Percentiles rank a stretch among this genome's conserved stretches.
phyloP scores from a whole-genome alignment of 352 stramenopile species.

The Phytophthora multivora region DNA sequence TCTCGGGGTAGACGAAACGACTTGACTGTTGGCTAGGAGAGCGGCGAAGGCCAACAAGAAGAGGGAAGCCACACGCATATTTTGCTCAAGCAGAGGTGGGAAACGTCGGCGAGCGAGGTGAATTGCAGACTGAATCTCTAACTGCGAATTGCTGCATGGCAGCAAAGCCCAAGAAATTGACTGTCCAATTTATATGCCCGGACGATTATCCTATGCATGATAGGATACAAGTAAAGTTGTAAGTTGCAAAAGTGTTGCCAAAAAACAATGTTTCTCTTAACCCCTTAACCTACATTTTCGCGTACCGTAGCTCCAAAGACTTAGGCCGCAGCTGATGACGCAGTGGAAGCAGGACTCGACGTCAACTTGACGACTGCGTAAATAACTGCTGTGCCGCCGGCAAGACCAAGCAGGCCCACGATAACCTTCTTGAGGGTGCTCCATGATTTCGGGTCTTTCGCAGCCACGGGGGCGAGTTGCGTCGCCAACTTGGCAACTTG shows the following conservation, averaged over 20 bases:
- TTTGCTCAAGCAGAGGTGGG: not conserved
- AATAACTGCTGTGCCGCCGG: not conserved
- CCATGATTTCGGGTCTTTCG: not conserved
- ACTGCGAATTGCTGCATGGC: not conserved
- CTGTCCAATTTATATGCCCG: not conserved
- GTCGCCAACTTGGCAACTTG: not conserved
- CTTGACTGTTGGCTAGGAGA: slow-evolving; percentile 6
- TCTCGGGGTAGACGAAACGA: not conserved
- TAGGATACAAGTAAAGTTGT: no score
- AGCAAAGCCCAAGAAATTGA: slow-evolving; percentile 4
- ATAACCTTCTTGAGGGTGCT: not conserved
- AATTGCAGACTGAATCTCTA: slow-evolving; percentile 22
- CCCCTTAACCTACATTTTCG: no score
- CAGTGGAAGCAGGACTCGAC: no score
- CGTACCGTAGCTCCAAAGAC: no score
- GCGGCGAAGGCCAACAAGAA: slow-evolving; percentile 1
- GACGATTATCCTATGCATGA: no score
- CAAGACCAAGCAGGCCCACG: not conserved
- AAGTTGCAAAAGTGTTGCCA: no score
- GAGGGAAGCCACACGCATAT: slow-evolving; percentile 14
- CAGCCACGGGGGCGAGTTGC: not conserved
- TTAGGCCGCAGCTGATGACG: no score
- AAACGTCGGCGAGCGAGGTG: not conserved
- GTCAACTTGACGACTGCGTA: not conserved
- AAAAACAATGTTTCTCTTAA: no score